phyloP scores from a whole-genome alignment of 1,284 basidiomycete species.

The Lentinula novae-zelandiae region DNA sequence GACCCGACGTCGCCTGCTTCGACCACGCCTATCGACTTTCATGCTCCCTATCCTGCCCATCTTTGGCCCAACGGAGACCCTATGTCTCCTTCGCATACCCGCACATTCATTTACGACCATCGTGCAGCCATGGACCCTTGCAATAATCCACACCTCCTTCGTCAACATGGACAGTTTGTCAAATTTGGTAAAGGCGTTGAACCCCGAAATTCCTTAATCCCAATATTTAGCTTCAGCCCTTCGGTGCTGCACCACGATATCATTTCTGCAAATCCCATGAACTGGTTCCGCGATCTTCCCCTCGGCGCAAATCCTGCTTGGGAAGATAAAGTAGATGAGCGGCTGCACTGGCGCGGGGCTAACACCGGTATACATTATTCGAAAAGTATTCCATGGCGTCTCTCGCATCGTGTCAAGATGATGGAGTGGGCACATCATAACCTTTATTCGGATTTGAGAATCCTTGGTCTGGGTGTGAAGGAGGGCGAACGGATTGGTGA shows the following conservation, averaged over 20 bases:
- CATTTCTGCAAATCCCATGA: conserved; percentile 39
- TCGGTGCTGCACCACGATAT: conserved; percentile 59
- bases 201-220: conserved; percentile 30
- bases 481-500: conserved; percentile 29
- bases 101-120: conserved; percentile 50
- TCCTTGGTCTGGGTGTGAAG: conserved; percentile 11
- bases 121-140: conserved; percentile 56
- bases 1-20: conserved; percentile 35
- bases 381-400: conserved; percentile 32
- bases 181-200: conserved; percentile 15
- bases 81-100: conserved; percentile 21
- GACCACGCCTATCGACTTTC: conserved; percentile 15
- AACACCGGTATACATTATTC: conserved; percentile 58
- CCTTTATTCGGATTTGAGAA: conserved; percentile 16
- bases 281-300: conserved; percentile 32
- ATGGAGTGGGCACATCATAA: conserved; percentile 27
- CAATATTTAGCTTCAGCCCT: conserved; percentile 53
- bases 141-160: conserved; percentile 44
- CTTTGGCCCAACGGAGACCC: conserved; percentile 11
- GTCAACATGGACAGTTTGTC: conserved; percentile 52
- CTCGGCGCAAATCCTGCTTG: conserved; percentile 47
- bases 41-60: not conserved
- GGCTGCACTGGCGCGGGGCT: conserved; percentile 62
- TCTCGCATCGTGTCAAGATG: conserved; percentile 31
- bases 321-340: conserved; percentile 52